Conservation (phyloP, 805 yeast species). For the Candida boleticola region DNA sequence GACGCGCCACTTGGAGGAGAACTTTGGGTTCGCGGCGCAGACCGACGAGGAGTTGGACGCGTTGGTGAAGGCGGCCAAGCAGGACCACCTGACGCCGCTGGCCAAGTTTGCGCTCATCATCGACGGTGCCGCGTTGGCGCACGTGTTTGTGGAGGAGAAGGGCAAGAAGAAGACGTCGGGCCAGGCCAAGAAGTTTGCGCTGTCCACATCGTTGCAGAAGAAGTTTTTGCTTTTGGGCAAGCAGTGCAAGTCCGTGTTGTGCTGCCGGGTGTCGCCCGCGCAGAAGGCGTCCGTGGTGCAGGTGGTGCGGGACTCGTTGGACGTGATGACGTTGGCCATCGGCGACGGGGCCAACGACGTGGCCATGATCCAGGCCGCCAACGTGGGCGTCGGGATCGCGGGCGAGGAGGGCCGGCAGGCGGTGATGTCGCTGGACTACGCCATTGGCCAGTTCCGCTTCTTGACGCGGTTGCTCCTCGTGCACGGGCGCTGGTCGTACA, state of each 20-base stretch:
- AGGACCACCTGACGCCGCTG: constrained; percentile 64
- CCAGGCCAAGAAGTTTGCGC: neutral
- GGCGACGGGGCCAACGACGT: constrained; percentile 90
- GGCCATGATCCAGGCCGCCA: constrained; percentile 85
- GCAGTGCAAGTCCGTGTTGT: constrained; percentile 73
- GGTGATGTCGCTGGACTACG: constrained; percentile 83
- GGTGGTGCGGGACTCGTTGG: constrained; percentile 59
- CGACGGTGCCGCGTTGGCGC: constrained; percentile 64
- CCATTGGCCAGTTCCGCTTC: constrained; percentile 75
- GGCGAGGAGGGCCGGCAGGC: constrained; percentile 89
- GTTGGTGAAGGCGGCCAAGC: constrained; percentile 49
- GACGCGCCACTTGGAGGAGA: constrained; percentile 45
- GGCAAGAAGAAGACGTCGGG: constrained; percentile 1
- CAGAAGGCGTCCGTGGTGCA: constrained; percentile 76
- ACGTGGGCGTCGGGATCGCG: constrained; percentile 82
- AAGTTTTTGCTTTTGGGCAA: constrained; percentile 71
- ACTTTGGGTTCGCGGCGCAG: constrained; percentile 44
- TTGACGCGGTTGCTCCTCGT: constrained; percentile 63
- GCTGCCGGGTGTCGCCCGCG: constrained; percentile 83
- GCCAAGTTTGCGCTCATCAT: constrained; percentile 59
- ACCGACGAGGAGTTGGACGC: constrained; percentile 26
- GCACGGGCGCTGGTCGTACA: constrained; percentile 85
- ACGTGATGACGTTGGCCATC: constrained; percentile 76
- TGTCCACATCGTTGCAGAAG: constrained; percentile 21
- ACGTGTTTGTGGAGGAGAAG: constrained; percentile 29